phyloP scores from a whole-genome alignment of 768 basidiomycete species.

The Pluteus cervinus region DNA sequence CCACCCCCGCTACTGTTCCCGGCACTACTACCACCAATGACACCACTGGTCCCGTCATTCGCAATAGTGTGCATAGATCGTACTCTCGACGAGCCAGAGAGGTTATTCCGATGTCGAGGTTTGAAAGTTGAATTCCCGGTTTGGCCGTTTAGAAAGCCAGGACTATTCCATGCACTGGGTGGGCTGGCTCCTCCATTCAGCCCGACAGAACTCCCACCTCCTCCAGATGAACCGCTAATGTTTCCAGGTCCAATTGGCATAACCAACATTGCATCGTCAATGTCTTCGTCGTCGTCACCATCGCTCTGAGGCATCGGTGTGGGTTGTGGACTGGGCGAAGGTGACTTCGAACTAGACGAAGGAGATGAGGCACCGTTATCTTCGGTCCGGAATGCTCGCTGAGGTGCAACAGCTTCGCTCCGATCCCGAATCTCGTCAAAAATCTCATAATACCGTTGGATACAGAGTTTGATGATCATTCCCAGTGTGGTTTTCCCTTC shows the following conservation, averaged over 20 bases:
- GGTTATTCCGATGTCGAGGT: constrained; percentile 37
- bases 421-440: constrained; percentile 80
- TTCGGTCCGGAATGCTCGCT: constrained; percentile 22
- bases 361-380: constrained; percentile 15
- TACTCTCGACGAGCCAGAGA: constrained; percentile 16
- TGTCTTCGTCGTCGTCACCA: constrained; percentile 62
- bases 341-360: constrained; percentile 17
- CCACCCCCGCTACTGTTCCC: constrained; percentile 11
- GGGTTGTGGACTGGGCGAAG: constrained; percentile 5
- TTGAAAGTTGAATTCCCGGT: constrained; percentile 12
- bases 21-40: constrained; percentile 12
- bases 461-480: constrained; percentile 67
- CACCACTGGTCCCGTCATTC: constrained; percentile 13
- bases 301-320: constrained; percentile 7
- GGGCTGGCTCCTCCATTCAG: constrained; percentile 12
- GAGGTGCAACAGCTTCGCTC: constrained; percentile 47
- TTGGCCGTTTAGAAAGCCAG: constrained; percentile 12
- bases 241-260: constrained; percentile 56
- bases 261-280: constrained; percentile 70
- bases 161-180: constrained; percentile 32
- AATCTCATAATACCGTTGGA: constrained; percentile 78
- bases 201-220: constrained; percentile 7
- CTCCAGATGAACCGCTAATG: too few relatives aligned
- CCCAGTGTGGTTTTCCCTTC: constrained; percentile 64
- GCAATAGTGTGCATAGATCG: constrained; percentile 29